Conservation (phyloP, 2,329 filamentous ascomycete genomes). For the Penicillium sp. region DNA sequence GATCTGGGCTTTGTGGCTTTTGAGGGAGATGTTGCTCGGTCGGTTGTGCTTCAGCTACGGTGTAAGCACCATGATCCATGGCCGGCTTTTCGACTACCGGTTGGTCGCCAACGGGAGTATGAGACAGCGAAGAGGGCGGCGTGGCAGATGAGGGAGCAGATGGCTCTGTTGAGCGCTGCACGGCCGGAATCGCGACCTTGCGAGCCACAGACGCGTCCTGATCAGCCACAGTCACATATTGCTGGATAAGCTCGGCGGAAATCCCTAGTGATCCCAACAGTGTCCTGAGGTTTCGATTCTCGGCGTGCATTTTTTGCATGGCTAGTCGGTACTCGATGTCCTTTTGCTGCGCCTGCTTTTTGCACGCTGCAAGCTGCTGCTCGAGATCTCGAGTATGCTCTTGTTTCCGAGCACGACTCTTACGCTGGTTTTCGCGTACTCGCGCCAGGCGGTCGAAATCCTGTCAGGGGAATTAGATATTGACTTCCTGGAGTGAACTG, state of each 20-base stretch:
- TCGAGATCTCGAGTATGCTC: constrained; percentile 36
- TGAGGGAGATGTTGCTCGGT: background rate
- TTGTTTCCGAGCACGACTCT: constrained; percentile 34
- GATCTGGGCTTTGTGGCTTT: constrained; percentile 1
- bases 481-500: background rate
- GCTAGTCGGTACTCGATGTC: constrained; percentile 34
- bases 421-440: constrained; percentile 38
- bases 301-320: constrained; percentile 31
- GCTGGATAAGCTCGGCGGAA: constrained; percentile 21
- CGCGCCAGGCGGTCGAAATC: constrained; percentile 37
- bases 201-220: constrained; percentile 16
- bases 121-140: background rate
- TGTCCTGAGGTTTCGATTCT: constrained; percentile 30
- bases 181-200: constrained; percentile 36
- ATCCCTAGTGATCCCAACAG: constrained; percentile 27
- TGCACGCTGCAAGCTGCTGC: constrained; percentile 26
- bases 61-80: background rate
- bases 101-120: background rate
- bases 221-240: constrained; percentile 24
- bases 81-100: background rate
- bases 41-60: background rate
- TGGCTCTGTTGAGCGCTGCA: constrained; percentile 12
- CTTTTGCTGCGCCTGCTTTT: constrained; percentile 27
- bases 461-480: constrained; percentile 15
- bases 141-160: background rate